phyloP scores from a whole-genome alignment of 345 rosid genomes.

The Salix viminalis region DNA sequence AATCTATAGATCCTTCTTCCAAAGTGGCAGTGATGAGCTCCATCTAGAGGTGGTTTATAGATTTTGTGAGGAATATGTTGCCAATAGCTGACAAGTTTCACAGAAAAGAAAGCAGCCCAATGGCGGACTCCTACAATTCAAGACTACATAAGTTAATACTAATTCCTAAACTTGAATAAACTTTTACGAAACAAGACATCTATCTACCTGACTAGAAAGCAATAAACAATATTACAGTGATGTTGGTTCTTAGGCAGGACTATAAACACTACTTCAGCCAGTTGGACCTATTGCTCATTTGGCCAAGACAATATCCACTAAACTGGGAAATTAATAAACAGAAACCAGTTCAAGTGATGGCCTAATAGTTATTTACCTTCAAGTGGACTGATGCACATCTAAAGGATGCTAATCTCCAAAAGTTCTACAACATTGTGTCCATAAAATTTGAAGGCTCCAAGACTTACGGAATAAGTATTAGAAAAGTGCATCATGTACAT shows the following conservation, averaged over 20 bases:
- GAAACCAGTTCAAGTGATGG: neutral
- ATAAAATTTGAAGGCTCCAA: neutral
- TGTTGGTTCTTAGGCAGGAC: neutral
- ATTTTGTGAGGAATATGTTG: neutral
- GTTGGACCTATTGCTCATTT: neutral
- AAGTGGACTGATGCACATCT: neutral
- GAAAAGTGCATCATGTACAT: neutral
- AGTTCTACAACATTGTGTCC: neutral
- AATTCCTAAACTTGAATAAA: neutral
- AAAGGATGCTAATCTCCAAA: neutral
- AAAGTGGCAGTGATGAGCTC: too few species aligned
- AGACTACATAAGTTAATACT: neutral
- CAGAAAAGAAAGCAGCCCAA: neutral
- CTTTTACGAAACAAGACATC: neutral
- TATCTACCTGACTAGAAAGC: neutral
- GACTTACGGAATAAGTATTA: neutral
- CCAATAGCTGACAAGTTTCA: neutral
- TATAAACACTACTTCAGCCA: neutral
- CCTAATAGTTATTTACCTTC: neutral
- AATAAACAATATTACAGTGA: neutral
- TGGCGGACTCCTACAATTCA: neutral
- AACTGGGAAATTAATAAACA: neutral
- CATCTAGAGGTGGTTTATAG: too few species aligned
- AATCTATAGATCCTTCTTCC: neutral
- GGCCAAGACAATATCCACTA: neutral